Conservation (phyloP, 2,329 filamentous ascomycete genomes). For the Gyromitra esculenta region DNA sequence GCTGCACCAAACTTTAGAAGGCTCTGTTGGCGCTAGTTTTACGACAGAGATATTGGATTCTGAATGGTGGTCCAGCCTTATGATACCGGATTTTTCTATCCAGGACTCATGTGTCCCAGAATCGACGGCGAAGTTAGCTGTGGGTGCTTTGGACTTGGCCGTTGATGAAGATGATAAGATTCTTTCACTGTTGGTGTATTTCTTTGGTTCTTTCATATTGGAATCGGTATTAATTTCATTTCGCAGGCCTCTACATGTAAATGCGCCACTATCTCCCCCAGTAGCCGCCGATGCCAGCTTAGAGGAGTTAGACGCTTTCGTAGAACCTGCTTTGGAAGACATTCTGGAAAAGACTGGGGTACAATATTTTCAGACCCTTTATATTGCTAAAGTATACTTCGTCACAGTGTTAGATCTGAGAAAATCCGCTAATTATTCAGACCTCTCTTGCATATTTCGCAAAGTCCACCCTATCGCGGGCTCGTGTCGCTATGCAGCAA, state of each 20-base stretch:
- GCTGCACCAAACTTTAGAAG: slow-evolving; percentile 34
- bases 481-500: slow-evolving; percentile 74
- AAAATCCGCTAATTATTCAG: slow-evolving; percentile 60
- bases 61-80: slow-evolving; percentile 52
- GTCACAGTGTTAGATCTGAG: too few relatives aligned
- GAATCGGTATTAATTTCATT: slow-evolving; percentile 1
- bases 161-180: background rate
- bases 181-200: slow-evolving; percentile 20
- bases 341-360: slow-evolving; percentile 70
- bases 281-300: background rate
- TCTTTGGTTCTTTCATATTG: background rate
- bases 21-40: slow-evolving; percentile 8
- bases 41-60: slow-evolving; percentile 42
- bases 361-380: slow-evolving; percentile 70
- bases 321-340: slow-evolving; percentile 63
- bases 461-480: slow-evolving; percentile 80
- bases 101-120: slow-evolving; percentile 14
- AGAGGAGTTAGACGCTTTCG: slow-evolving; percentile 53
- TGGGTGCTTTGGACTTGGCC: slow-evolving; percentile 32
- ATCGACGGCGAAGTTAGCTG: slow-evolving; percentile 27
- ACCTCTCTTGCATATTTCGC: slow-evolving; percentile 84
- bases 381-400: slow-evolving; percentile 69
- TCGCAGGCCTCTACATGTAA: slow-evolving; percentile 13
- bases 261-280: slow-evolving; percentile 9
- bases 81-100: slow-evolving; percentile 20